Evolutionary conservation across 129 eudicot species (phyloP).

Genomic region (Erigeron canadensis): DNA sequence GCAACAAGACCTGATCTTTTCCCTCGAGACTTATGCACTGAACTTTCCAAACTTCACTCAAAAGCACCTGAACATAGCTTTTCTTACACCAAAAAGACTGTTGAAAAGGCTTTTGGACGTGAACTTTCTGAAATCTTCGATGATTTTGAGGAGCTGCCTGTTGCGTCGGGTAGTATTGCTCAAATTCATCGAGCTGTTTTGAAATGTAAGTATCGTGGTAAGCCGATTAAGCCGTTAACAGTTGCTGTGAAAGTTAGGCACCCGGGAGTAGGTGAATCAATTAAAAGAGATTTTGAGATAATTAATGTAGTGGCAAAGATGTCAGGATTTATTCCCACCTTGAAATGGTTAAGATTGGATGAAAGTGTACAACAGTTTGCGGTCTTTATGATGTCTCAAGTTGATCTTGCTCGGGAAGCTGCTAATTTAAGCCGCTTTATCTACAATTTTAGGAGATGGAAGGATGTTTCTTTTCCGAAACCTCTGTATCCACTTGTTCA

Average conservation of each 20-base stretch:
- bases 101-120: slow-evolving; percentile 86
- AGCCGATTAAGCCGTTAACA: slow-evolving; percentile 62
- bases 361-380: slow-evolving; percentile 94
- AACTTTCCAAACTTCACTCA: slow-evolving; percentile 79
- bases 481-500: slow-evolving; percentile 94
- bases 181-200: slow-evolving; percentile 87
- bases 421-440: slow-evolving; percentile 89
- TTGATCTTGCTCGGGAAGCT: slow-evolving; percentile 96
- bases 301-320: slow-evolving; percentile 70
- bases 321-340: slow-evolving; percentile 62
- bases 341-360: slow-evolving; percentile 89
- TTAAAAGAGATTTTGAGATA: slow-evolving; percentile 81
- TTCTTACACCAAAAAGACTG: slow-evolving; percentile 71
- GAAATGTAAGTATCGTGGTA: slow-evolving; percentile 52
- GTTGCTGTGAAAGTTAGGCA: slow-evolving; percentile 97
- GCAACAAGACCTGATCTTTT: slow-evolving; percentile 95
- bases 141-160: slow-evolving; percentile 81
- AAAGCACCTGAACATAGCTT: slow-evolving; percentile 92
- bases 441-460: slow-evolving; percentile 90
- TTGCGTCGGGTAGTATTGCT: slow-evolving; percentile 96
- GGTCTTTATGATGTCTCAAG: slow-evolving; percentile 98
- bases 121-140: slow-evolving; percentile 81
- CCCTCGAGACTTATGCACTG: slow-evolving; percentile 77
- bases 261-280: slow-evolving; percentile 93
- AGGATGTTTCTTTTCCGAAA: slow-evolving; percentile 85